Evolutionary conservation across 192 early-diverging fungal species (phyloP), one percentile per base, ranked within the genome.

Genomic region (Kickxella alabastrina): DNA sequence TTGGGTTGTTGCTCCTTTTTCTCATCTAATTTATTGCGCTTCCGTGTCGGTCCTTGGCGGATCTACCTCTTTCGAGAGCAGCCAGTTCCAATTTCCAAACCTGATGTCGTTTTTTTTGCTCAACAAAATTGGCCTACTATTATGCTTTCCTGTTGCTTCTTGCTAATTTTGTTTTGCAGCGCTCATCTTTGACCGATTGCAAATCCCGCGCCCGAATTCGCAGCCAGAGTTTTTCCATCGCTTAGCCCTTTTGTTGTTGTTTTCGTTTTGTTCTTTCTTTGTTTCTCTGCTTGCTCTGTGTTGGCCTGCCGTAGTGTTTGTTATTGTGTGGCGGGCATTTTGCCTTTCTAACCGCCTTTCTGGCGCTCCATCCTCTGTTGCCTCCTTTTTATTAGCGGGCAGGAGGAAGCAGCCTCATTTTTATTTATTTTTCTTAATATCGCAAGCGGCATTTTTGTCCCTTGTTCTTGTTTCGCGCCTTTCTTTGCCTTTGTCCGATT

Each of bases 41-140:
- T 48, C 46, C 35, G 46, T 48, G 46, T 48, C 32, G 46, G 46
- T 48, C 46, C 8, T 35, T 35, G 15, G 21, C 19, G n/a, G 46
- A 48, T 48, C 46, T 17, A 31, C 43, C 12, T 29, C 24, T 43
- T 27, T 45, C 29, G 13, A 36, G 35, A 36, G 35, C 15, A 36
- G 13, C 35, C 15, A 28, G 26, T 28, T 28, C 26, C 26, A 15
- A 45, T 24, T 27, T 45, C 43, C n/a, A 45, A 45, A 28, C 26
- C 43, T 10, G 43, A n/a, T n/a, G n/a, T n/a, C n/a, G n/a, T n/a
- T 35, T 48, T 44, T 44, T 13, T 48, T 48, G 46, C 46, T 48
- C 46, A 48, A 48, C 46, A 34, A 32, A 48, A 35, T 14, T 32
- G 4, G 25, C 22, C 15, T 46, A 18, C 15, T n/a, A 29, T 46